Percentiles rank a stretch among this genome's conserved stretches.
Evolutionary conservation across 2,329 filamentous ascomycete genomes (phyloP).

Genomic region (Phialemonium atrogriseum): DNA sequence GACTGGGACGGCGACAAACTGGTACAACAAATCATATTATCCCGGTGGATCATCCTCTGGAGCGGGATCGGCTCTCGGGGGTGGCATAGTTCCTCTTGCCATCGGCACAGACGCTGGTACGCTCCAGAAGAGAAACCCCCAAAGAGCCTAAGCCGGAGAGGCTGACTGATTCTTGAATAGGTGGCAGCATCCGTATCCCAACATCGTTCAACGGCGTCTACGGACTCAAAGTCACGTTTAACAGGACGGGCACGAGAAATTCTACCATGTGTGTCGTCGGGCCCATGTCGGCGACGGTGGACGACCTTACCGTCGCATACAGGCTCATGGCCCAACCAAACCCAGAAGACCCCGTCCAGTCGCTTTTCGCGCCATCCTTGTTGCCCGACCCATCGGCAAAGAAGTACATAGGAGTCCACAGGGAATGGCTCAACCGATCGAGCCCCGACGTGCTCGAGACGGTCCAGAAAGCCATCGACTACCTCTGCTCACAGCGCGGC

Average conservation of each 20-base stretch:
- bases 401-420: conserved; percentile 64
- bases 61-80: conserved; percentile 59
- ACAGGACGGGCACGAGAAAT: conserved; percentile 52
- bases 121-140: conserved; percentile 1
- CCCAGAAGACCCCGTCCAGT: conserved; percentile 49
- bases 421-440: conserved; percentile 61
- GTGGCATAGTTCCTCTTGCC: conserved; percentile 66
- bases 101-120: conserved; percentile 62
- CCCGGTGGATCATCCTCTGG: conserved; percentile 76
- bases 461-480: conserved; percentile 54
- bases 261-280: conserved; percentile 56
- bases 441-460: conserved; percentile 53
- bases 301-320: conserved; percentile 77
- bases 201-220: conserved; percentile 70
- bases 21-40: conserved; percentile 68
- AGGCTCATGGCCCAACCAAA: conserved; percentile 69
- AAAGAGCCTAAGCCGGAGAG: not conserved
- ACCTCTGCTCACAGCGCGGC: conserved; percentile 42
- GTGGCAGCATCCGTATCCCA: conserved; percentile 68
- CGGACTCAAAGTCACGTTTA: conserved; percentile 72
- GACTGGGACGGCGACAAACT: conserved; percentile 70
- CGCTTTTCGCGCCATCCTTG: conserved; percentile 52
- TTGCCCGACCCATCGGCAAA: conserved; percentile 32
- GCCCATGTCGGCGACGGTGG: conserved; percentile 66
- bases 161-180: conserved; percentile 8